Conservation (phyloP, 371 early-diverging fungal genomes). For the Actinomucor elegans region DNA sequence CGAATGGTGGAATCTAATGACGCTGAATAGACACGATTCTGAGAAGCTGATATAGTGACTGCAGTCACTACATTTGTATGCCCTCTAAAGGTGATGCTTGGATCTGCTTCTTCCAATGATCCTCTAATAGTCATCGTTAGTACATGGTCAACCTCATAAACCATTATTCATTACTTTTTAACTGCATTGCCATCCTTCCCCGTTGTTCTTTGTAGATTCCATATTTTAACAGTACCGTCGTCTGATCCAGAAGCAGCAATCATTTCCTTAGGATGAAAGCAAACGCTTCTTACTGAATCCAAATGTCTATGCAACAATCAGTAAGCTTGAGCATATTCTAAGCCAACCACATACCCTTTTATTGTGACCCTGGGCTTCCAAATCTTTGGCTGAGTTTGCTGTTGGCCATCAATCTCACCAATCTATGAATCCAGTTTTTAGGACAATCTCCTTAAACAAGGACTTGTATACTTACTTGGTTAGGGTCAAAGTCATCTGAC, state of each 20-base stretch:
- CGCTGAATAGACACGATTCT: slow-evolving; percentile 67
- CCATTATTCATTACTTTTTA: slow-evolving; percentile 32
- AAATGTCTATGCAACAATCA: slow-evolving; percentile 62
- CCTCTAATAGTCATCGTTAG: slow-evolving; percentile 7
- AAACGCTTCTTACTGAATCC: slow-evolving; percentile 74
- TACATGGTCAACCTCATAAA: background rate
- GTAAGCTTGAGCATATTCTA: background rate
- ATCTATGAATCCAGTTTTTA: slow-evolving; percentile 9
- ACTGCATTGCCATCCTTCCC: slow-evolving; percentile 34
- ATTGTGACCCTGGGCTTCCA: slow-evolving; percentile 65
- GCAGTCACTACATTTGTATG: slow-evolving; percentile 73
- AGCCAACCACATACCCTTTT: slow-evolving; percentile 47
- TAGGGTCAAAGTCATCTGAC: slow-evolving; percentile 32
- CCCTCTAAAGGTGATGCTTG: slow-evolving; percentile 78
- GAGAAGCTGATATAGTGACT: slow-evolving; percentile 63
- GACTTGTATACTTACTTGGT: slow-evolving; percentile 28
- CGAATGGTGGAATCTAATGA: slow-evolving; percentile 77
- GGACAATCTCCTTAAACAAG: background rate
- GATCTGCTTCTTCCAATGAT: slow-evolving; percentile 63
- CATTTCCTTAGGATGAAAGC: slow-evolving; percentile 66
- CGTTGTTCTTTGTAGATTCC: slow-evolving; percentile 58
- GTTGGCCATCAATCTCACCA: slow-evolving; percentile 24
- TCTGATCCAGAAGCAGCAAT: slow-evolving; percentile 77
- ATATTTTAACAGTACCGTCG: slow-evolving; percentile 82
- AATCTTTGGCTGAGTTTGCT: slow-evolving; percentile 35